These are phyloP conservation scores for Cunninghamia lanceolata DNA, from an alignment of 75 land plant species.

Conservation along the genomic window DNA sequence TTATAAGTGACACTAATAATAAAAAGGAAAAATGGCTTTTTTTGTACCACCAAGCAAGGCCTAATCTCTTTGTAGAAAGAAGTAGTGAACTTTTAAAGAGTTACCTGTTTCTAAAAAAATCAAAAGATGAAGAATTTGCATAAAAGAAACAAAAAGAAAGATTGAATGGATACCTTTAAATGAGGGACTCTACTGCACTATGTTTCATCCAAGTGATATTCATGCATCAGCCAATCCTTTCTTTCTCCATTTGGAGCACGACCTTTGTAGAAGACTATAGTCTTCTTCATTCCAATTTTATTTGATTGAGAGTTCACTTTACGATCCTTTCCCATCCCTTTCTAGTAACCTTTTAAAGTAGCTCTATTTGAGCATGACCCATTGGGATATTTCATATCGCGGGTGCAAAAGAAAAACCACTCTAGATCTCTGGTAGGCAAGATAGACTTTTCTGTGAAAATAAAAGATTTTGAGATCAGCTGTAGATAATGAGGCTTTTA, in stretches of 20 bases:
- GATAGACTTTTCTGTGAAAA: constrained; percentile 5
- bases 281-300: constrained; percentile 25
- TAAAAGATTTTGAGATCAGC: background rate
- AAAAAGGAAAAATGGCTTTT: background rate
- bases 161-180: background rate
- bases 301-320: no score
- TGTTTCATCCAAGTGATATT: constrained; percentile 2
- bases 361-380: constrained; percentile 32
- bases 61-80: background rate
- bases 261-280: constrained; percentile 22
- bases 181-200: background rate
- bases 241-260: constrained; percentile 27
- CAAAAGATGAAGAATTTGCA: background rate
- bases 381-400: no score
- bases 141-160: background rate
- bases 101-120: background rate
- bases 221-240: constrained; percentile 27
- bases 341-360: constrained; percentile 29
- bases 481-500: background rate
- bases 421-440: constrained; percentile 11
- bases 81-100: background rate
- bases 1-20: background rate
- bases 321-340: constrained; percentile 30
- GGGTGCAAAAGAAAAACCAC: constrained; percentile 16
- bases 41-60: background rate